Evolutionary conservation across 306 rosid genomes (phyloP), one percentile per base, ranked within the genome.

Genomic region (Quillaja saponaria): DNA sequence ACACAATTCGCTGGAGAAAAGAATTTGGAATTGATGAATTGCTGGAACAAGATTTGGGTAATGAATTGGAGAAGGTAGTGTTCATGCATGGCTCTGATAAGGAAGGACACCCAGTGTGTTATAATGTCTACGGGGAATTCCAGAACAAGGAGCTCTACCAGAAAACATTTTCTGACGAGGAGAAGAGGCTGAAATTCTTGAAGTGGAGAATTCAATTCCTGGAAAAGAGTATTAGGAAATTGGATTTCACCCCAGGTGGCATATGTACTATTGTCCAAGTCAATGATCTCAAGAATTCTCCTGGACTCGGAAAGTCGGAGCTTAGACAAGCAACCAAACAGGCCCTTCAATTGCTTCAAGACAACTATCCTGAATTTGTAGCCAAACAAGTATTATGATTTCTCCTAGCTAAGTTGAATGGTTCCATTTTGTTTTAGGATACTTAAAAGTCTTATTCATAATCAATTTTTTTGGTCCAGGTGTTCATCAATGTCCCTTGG

Each of bases 401-500:
- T n/a, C 11, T 33, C 34, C 13, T 39, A 34, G 31, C 4, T 1
- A 25, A 25, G 31, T 1, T 25, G 31, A 25, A 25, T 1, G 31
- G 4, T 25, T 25, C 31, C 34, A 38, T 49, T 19, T 61, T 33
- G 39, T 38, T n/a, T 17, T 44, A 8, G 37, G 17, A 14, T 5
- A 6, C 6, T 6, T 35, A 25, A 15, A 66, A 20, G n/a, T 7
- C 40, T 17, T 11, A 15, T 17, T 7, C 12, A 9, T 57, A 34
- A 55, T 44, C 55, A 31, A 42, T 34, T 50, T 14, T n/a, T 33
- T 42, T 57, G 8, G n/a, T 40, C 35, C 40, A 88, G 96, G 85
- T 88, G 58, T 88, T 88, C 50, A 73, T 88, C 87, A 88, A 83
- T 73, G 94, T 85, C 41, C 94, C 94, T 7, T 88, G 91, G 79